Percentiles rank a stretch among this genome's conserved stretches.
These are phyloP conservation scores for Echria macrotheca DNA, from an alignment of 495 filamentous ascomycete species.

Conservation along the genomic window DNA sequence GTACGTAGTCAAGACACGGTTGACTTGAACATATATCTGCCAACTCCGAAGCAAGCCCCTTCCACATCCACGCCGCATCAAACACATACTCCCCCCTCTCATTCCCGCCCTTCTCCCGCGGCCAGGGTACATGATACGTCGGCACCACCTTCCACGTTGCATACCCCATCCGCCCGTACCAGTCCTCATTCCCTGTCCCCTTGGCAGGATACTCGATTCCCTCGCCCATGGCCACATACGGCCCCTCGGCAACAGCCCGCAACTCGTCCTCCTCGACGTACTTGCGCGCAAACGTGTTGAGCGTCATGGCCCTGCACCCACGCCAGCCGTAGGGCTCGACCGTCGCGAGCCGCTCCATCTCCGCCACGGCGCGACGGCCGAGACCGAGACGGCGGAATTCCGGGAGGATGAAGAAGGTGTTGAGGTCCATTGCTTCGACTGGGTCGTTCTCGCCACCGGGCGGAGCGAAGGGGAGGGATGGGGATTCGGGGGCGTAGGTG, in stretches of 20 bases:
- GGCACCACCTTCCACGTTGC: conserved; percentile 10
- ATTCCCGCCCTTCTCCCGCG: background rate
- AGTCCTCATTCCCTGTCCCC: conserved; percentile 10
- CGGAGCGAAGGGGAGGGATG: background rate
- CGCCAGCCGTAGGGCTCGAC: conserved; percentile 4
- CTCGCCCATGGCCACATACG: background rate
- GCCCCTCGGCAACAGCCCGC: background rate
- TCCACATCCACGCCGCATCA: conserved; percentile 3
- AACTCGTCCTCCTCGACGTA: conserved; percentile 12
- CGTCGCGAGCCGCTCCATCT: background rate
- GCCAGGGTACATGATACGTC: background rate
- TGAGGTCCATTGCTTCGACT: background rate
- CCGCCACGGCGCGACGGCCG: background rate
- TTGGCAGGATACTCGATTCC: background rate
- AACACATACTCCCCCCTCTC: conserved; percentile 5
- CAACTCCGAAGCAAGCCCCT: too few species aligned
- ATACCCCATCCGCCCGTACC: conserved; percentile 16
- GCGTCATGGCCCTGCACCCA: conserved; percentile 1
- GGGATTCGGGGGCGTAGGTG: background rate
- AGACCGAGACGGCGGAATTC: background rate
- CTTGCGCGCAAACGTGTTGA: background rate
- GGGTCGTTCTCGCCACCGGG: too few species aligned
- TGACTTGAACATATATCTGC: too few species aligned
- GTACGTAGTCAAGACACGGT: too few species aligned
- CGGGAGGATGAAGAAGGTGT: conserved; percentile 4